Percentiles rank a stretch among this genome's conserved stretches.
phyloP scores from a whole-genome alignment of 441 rosid species.

The Aquilaria agallochum region DNA sequence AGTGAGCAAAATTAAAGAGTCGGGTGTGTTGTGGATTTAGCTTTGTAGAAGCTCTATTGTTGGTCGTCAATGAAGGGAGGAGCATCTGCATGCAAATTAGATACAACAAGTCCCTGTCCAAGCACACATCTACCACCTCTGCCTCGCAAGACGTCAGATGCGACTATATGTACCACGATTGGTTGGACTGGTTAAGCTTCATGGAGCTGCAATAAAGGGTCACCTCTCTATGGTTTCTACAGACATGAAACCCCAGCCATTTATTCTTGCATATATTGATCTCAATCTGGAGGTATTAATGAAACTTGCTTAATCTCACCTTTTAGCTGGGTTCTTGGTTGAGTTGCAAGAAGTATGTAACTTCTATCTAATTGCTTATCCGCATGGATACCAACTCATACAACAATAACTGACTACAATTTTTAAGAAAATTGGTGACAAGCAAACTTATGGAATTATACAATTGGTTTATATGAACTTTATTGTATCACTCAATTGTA shows the following conservation, averaged over 20 bases:
- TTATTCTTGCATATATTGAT: slow-evolving; percentile 97
- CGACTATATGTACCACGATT: too few species aligned
- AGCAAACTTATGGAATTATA: slow-evolving; percentile 62
- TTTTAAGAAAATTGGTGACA: slow-evolving; percentile 98
- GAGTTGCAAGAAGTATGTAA: too few species aligned
- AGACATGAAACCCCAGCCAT: slow-evolving; percentile 99
- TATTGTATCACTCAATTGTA: slow-evolving; percentile 95
- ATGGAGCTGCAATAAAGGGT: slow-evolving; percentile 98
- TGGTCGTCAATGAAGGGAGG: neutral
- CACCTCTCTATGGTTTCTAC: slow-evolving; percentile 98
- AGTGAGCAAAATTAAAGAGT: slow-evolving; percentile 27
- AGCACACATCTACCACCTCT: too few species aligned
- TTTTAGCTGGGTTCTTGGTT: too few species aligned
- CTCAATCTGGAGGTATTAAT: slow-evolving; percentile 93
- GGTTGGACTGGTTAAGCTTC: slow-evolving; percentile 94
- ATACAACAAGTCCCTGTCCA: too few species aligned
- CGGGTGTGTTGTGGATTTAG: slow-evolving; percentile 30
- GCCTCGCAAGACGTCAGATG: too few species aligned
- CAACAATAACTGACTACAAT: slow-evolving; percentile 99
- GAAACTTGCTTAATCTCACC: neutral
- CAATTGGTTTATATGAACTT: slow-evolving; percentile 91
- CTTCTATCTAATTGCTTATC: too few species aligned
- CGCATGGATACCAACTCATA: neutral
- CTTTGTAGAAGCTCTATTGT: slow-evolving; percentile 18
- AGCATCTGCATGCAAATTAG: too few species aligned